Evolutionary conservation across 108 stramenopile species (phyloP).

Genomic region (Mayamaea pseudoterrestris): DNA sequence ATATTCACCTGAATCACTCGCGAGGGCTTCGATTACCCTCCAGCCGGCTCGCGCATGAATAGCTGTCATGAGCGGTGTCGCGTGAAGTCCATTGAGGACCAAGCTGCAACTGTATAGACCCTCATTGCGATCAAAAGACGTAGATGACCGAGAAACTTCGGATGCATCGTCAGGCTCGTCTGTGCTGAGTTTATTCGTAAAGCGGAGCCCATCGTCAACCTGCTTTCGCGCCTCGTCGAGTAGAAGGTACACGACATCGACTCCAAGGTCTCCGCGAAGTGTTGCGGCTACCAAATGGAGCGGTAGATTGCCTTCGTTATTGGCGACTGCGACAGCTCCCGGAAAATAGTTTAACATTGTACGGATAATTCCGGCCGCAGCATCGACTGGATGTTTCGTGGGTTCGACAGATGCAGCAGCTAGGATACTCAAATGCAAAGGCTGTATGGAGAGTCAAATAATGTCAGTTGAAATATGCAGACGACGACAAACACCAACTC

Average conservation of each 20-base stretch:
- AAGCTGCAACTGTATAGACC: constrained; percentile 29
- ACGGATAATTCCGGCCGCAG: constrained; percentile 15
- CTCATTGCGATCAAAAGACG: constrained; percentile 11
- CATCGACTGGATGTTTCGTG: constrained; percentile 1
- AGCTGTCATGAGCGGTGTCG: constrained; percentile 51
- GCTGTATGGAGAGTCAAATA: too few relatives aligned
- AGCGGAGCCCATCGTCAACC: constrained; percentile 24
- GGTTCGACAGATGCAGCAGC: constrained; percentile 30
- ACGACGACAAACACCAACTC: too few relatives aligned
- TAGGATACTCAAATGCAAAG: constrained; percentile 60
- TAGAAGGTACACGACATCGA: constrained; percentile 49
- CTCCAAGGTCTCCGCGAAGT: constrained; percentile 47
- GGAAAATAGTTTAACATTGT: constrained; percentile 52
- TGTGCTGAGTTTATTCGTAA: constrained; percentile 28
- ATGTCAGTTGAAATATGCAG: too few relatives aligned
- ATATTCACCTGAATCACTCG: constrained; percentile 42
- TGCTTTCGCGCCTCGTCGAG: constrained; percentile 50
- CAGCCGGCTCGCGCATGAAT: constrained; percentile 47
- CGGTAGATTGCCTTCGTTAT: constrained; percentile 77
- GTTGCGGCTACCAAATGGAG: constrained; percentile 58
- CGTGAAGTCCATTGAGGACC: constrained; percentile 49
- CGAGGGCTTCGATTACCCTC: constrained; percentile 59
- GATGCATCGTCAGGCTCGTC: constrained; percentile 22
- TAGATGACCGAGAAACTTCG: constrained; percentile 11
- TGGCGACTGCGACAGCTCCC: constrained; percentile 46